A percentile compares a stretch with the other conserved stretches of the same genome.
Evolutionary conservation across 129 eudicot genomes (phyloP).

Genomic region (Rutidosis leptorrhynchoides): DNA sequence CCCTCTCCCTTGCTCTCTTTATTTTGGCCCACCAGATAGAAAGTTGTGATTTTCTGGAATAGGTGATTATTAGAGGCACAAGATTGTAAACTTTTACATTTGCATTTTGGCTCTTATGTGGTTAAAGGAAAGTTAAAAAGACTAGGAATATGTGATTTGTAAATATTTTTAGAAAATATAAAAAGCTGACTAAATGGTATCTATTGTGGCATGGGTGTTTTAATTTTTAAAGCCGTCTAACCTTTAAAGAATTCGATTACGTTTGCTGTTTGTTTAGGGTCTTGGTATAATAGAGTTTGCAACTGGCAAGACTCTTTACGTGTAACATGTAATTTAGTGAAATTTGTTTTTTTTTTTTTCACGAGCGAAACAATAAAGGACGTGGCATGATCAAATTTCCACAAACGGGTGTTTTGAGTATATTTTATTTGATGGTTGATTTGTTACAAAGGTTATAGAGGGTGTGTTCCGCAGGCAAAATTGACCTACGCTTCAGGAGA

Average conservation of each 20-base stretch:
- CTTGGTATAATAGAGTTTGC: no score
- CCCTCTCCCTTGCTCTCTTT: slow-evolving; percentile 2
- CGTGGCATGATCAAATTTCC: no score
- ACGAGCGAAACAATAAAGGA: no score
- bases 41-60: slow-evolving; percentile 18
- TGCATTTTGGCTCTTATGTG: slow-evolving; percentile 10
- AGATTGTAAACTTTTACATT: slow-evolving; percentile 2
- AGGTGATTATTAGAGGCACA: slow-evolving; percentile 12
- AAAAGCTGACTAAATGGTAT: not conserved
- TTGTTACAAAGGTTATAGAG: no score
- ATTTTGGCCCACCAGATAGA: not conserved
- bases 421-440: no score
- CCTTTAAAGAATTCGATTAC: not conserved
- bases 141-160: not conserved
- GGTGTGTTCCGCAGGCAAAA: no score
- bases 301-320: no score
- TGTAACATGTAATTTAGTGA: no score
- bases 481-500: no score
- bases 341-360: no score
- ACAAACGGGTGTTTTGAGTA: no score
- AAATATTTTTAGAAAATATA: not conserved
- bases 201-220: not conserved
- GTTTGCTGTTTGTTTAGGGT: not conserved
- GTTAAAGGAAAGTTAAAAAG: slow-evolving; percentile 10
- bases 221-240: not conserved